Evolutionary conservation across 2,329 filamentous ascomycete species (phyloP).

Genomic region (Pseudocercospora musae): DNA sequence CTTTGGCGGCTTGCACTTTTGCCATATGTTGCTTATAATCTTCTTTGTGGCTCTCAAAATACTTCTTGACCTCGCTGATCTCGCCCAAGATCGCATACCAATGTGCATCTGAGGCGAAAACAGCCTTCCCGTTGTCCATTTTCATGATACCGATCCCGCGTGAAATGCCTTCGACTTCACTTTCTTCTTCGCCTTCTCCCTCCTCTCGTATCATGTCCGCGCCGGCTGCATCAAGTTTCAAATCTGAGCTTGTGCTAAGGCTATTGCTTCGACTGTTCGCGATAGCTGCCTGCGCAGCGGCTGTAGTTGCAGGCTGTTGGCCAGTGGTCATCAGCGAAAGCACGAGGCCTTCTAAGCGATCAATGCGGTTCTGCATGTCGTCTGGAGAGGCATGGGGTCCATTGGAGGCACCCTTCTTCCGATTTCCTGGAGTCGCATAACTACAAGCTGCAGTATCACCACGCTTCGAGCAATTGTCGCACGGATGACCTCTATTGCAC

Average conservation of each 20-base stretch:
- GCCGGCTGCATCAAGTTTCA: constrained; percentile 52
- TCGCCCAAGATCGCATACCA: constrained; percentile 55
- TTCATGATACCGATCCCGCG: constrained; percentile 54
- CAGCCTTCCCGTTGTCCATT: constrained; percentile 47
- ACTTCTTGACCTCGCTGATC: constrained; percentile 91
- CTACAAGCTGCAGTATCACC: constrained; percentile 77
- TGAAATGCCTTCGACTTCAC: constrained; percentile 58
- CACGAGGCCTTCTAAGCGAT: constrained; percentile 87
- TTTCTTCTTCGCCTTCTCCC: constrained; percentile 53
- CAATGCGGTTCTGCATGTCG: constrained; percentile 98
- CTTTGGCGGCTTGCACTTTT: constrained; percentile 67
- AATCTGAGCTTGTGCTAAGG: constrained; percentile 39
- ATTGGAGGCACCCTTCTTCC: constrained; percentile 61
- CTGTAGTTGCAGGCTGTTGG: constrained; percentile 56
- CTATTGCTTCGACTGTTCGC: constrained; percentile 41
- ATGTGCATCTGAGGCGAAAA: constrained; percentile 52
- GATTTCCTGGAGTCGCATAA: constrained; percentile 67
- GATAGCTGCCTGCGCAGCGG: constrained; percentile 57
- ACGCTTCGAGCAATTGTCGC: constrained; percentile 90
- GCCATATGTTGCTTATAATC: constrained; percentile 80
- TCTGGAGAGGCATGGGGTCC: constrained; percentile 60
- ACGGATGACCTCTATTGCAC: constrained; percentile 88
- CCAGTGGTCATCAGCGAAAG: constrained; percentile 88
- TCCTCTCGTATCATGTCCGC: constrained; percentile 55
- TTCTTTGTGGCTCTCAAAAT: constrained; percentile 81